Evolutionary conservation across 495 filamentous ascomycete species (phyloP).

Genomic region (Xylaria intraflava): DNA sequence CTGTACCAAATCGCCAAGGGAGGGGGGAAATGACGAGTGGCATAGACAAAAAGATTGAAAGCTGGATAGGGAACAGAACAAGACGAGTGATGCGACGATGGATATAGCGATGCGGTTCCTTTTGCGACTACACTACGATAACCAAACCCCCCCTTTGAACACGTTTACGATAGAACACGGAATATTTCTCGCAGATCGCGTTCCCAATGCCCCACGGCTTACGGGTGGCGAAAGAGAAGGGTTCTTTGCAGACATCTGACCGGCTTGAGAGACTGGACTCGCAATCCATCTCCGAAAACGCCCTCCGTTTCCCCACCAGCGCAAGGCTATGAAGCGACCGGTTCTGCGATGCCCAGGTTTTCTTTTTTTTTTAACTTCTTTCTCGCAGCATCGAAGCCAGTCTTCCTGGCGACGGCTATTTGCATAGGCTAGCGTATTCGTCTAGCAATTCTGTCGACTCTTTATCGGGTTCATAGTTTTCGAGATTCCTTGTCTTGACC

Average conservation of each 20-base stretch:
- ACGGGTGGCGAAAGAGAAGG: constrained; percentile 2
- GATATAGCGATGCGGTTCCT: constrained; percentile 2
- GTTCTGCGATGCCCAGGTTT: background rate
- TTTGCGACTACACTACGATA: constrained; percentile 1
- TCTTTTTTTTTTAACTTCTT: background rate
- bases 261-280: background rate
- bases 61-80: background rate
- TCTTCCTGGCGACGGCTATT: background rate
- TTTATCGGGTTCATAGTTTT: background rate
- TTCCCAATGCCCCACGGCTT: constrained; percentile 8
- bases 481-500: background rate
- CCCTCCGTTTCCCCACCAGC: background rate
- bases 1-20: constrained; percentile 4
- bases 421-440: background rate
- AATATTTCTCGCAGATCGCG: background rate
- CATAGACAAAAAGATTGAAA: constrained; percentile 9
- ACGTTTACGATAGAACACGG: constrained; percentile 6
- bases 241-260: background rate
- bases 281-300: background rate
- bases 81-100: constrained; percentile 3
- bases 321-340: too few relatives aligned
- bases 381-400: too few relatives aligned
- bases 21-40: constrained; percentile 9
- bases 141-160: background rate
- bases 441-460: background rate